phyloP scores from a whole-genome alignment of 2,329 filamentous ascomycete species.

The Tothia fuscella region DNA sequence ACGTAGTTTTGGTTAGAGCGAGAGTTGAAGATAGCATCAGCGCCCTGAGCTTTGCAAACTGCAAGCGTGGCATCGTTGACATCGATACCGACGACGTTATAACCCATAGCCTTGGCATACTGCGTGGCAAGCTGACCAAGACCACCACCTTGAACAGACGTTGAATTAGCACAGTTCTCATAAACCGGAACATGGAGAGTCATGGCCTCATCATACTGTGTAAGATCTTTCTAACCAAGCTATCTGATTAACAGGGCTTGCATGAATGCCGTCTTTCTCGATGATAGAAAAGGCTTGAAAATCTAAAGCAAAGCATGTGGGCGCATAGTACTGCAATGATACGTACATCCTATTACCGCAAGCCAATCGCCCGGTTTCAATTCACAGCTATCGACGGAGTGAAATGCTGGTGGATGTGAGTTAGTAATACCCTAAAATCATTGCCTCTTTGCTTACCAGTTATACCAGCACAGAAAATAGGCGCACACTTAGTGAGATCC shows the following conservation, averaged over 20 bases:
- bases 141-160: too few relatives aligned
- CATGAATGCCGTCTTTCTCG: too few relatives aligned
- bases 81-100: conserved; percentile 33
- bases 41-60: conserved; percentile 28
- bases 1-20: conserved; percentile 26
- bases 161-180: too few relatives aligned
- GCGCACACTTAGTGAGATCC: conserved; percentile 23
- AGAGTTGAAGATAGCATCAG: conserved; percentile 34
- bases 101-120: conserved; percentile 36
- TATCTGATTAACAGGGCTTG: too few relatives aligned
- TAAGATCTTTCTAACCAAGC: too few relatives aligned
- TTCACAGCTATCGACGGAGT: conserved; percentile 23
- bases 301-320: too few relatives aligned
- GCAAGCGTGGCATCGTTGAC: conserved; percentile 32
- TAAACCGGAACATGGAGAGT: too few relatives aligned
- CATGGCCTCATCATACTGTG: too few relatives aligned
- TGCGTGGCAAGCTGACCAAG: conserved; percentile 36
- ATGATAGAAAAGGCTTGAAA: too few relatives aligned
- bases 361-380: conserved; percentile 26
- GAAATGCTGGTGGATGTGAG: conserved; percentile 22
- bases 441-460: not conserved
- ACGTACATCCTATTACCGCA: conserved; percentile 31
- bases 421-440: not conserved
- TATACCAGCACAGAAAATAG: too few relatives aligned
- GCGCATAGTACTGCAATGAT: too few relatives aligned